phyloP scores from a whole-genome alignment of 2,329 filamentous ascomycete genomes.

The Diplodia intermedia region DNA sequence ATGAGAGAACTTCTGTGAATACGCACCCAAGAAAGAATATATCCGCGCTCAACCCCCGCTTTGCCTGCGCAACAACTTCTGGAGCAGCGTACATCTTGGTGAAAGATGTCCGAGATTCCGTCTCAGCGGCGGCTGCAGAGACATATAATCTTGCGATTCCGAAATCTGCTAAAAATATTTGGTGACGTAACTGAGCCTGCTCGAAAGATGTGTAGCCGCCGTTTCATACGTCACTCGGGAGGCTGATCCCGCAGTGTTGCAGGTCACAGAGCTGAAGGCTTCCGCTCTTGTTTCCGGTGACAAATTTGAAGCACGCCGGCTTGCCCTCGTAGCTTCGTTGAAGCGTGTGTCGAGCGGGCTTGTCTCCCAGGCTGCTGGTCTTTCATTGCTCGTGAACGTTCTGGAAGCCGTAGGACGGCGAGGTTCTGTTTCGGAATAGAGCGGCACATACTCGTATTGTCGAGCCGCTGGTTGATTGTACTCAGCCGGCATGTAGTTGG shows the following conservation, averaged over 20 bases:
- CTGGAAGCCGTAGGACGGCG: too few relatives aligned
- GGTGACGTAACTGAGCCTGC: background rate
- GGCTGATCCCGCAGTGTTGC: background rate
- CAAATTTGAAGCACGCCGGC: too few relatives aligned
- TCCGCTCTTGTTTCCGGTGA: background rate
- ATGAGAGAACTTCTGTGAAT: background rate
- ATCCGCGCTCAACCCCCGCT: background rate
- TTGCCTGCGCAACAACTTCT: background rate
- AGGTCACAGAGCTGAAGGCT: background rate
- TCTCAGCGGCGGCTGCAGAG: background rate
- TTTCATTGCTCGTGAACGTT: too few relatives aligned
- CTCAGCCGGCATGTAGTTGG: too few relatives aligned
- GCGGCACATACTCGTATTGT: too few relatives aligned
- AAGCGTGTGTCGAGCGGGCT: too few relatives aligned
- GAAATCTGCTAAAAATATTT: background rate
- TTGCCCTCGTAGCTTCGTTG: too few relatives aligned
- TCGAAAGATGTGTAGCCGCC: too few relatives aligned
- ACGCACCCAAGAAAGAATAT: background rate
- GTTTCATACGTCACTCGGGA: too few relatives aligned
- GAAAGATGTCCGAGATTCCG: background rate
- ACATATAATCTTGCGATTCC: background rate
- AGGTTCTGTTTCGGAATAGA: too few relatives aligned
- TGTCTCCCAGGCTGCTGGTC: too few relatives aligned
- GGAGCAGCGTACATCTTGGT: background rate
- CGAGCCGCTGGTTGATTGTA: too few relatives aligned